Conservation (phyloP, 2,329 filamentous ascomycete species). For the Aspergillus pseudoterreus region DNA sequence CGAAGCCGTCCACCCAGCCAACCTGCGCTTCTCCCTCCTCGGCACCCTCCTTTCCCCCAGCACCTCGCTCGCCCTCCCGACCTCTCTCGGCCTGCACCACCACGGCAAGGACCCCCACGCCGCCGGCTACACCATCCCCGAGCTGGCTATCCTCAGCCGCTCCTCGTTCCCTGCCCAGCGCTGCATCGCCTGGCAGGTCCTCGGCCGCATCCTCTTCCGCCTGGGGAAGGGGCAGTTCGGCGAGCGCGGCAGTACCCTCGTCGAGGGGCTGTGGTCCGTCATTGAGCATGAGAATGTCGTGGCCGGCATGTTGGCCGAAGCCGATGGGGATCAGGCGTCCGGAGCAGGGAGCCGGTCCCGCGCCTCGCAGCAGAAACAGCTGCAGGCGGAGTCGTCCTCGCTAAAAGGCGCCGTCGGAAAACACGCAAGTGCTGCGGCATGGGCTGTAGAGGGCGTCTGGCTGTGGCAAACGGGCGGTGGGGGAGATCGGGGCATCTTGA, state of each 20-base stretch:
- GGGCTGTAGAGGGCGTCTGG: constrained; percentile 88
- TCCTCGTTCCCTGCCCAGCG: constrained; percentile 81
- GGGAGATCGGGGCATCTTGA: constrained; percentile 39
- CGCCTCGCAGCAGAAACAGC: neutral
- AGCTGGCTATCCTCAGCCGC: constrained; percentile 75
- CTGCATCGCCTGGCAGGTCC: constrained; percentile 85
- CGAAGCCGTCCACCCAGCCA: constrained; percentile 61
- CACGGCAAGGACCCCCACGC: constrained; percentile 89
- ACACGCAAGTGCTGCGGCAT: constrained; percentile 76
- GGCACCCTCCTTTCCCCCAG: constrained; percentile 76
- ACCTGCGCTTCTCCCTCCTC: constrained; percentile 84
- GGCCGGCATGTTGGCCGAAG: constrained; percentile 72
- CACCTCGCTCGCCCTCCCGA: constrained; percentile 69
- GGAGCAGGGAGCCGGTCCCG: constrained; percentile 38
- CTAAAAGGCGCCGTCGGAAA: constrained; percentile 35
- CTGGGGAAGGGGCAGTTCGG: constrained; percentile 71
- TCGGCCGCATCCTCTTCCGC: constrained; percentile 80
- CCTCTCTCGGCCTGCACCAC: constrained; percentile 80
- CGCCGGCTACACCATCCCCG: constrained; percentile 87
- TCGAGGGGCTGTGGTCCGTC: constrained; percentile 77
- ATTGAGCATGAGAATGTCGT: constrained; percentile 74
- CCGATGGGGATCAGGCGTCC: constrained; percentile 42
- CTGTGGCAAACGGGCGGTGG: constrained; percentile 70
- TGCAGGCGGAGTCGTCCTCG: neutral
- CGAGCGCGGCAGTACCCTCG: constrained; percentile 59